These are phyloP conservation scores for Rauvolfia tetraphylla DNA, from an alignment of 257 asterid species.

Conservation along the genomic window DNA sequence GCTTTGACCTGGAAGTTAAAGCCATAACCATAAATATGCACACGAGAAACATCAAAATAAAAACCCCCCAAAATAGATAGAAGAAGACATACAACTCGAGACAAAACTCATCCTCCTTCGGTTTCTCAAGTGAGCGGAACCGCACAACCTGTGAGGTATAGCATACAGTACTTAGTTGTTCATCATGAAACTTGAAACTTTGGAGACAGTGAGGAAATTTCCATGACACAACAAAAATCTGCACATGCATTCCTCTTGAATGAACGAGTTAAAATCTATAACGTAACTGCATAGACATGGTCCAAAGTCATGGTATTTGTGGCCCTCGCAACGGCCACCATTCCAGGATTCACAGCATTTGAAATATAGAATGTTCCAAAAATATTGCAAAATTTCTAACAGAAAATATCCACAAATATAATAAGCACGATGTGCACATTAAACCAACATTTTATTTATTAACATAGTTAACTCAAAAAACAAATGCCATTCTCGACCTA, in stretches of 20 bases:
- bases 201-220: not conserved
- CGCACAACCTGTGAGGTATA: conserved; percentile 57
- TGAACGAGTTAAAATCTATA: not conserved
- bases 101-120: conserved; percentile 83
- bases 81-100: conserved; percentile 65
- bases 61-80: conserved; percentile 19
- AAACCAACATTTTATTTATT: not conserved
- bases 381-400: not conserved
- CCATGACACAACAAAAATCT: not conserved
- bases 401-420: not conserved
- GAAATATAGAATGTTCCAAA: not conserved
- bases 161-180: conserved; percentile 16
- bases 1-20: conserved; percentile 64
- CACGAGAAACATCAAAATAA: conserved; percentile 7
- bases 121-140: conserved; percentile 73
- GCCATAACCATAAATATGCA: conserved; percentile 3
- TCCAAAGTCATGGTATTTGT: not conserved
- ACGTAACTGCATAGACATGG: not conserved
- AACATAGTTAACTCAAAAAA: not conserved
- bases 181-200: not conserved
- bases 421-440: not conserved
- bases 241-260: not conserved
- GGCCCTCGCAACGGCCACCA: not conserved
- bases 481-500: not conserved
- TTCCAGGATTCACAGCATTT: not conserved